phyloP scores from a whole-genome alignment of 768 basidiomycete genomes.

The Podaxis sp. region DNA sequence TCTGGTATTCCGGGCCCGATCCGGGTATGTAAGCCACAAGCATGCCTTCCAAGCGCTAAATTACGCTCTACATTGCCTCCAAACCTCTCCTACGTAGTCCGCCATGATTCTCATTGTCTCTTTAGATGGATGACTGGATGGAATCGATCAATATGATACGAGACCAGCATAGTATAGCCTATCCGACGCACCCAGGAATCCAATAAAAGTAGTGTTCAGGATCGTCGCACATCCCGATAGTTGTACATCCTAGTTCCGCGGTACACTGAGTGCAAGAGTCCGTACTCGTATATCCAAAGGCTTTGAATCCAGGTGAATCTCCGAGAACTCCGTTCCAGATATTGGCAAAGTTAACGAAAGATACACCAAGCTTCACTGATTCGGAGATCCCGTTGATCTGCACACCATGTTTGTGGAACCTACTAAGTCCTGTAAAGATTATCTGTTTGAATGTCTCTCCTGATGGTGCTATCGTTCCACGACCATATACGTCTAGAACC shows the following conservation, averaged over 20 bases:
- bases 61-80: conserved; percentile 14
- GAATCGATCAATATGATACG: not conserved
- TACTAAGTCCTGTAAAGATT: conserved; percentile 36
- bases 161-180: not conserved
- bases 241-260: conserved; percentile 26
- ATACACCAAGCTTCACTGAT: conserved; percentile 30
- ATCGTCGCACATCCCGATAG: conserved; percentile 30
- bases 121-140: conserved; percentile 44
- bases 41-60: too few relatives aligned
- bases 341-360: conserved; percentile 42
- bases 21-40: too few relatives aligned
- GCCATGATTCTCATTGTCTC: conserved; percentile 50
- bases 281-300: conserved; percentile 44
- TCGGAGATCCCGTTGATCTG: conserved; percentile 12
- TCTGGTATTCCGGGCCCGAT: too few relatives aligned
- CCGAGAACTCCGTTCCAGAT: conserved; percentile 48
- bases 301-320: conserved; percentile 35
- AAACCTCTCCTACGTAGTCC: conserved; percentile 40
- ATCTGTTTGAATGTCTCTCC: conserved; percentile 46
- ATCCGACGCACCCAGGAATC: conserved; percentile 37
- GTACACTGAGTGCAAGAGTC: conserved; percentile 27
- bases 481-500: conserved; percentile 47
- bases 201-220: conserved; percentile 51
- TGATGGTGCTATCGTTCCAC: conserved; percentile 31
- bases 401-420: conserved; percentile 22